Percentiles rank a stretch among this genome's conserved stretches.
Conservation (phyloP, 768 basidiomycete genomes). For the Epithele typhae region DNA sequence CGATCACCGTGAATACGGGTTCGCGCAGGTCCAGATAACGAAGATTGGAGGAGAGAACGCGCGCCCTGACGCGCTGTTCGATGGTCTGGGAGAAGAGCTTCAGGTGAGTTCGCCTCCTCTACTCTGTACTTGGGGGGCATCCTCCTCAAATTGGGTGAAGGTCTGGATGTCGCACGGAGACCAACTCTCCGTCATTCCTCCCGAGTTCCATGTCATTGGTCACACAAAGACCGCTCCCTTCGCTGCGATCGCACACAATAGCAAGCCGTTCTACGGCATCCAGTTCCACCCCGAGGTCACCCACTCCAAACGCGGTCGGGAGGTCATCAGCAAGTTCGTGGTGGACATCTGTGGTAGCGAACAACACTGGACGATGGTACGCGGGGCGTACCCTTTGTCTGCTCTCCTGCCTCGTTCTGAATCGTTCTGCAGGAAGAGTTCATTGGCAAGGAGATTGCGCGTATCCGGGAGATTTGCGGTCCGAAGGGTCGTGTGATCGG, state of each 20-base stretch:
- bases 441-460: slow-evolving; percentile 91
- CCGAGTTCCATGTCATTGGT: slow-evolving; percentile 85
- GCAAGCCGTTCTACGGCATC: slow-evolving; percentile 89
- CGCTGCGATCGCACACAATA: slow-evolving; percentile 89
- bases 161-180: slow-evolving; percentile 99
- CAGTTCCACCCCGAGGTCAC: slow-evolving; percentile 99
- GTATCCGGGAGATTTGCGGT: slow-evolving; percentile 94
- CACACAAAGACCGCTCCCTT: slow-evolving; percentile 83
- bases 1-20: slow-evolving; percentile 93
- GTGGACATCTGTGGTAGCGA: slow-evolving; percentile 78
- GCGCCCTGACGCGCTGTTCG: slow-evolving; percentile 73
- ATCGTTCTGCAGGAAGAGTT: slow-evolving; percentile 76
- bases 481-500: slow-evolving; percentile 94
- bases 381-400: neutral
- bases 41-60: slow-evolving; percentile 48
- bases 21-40: slow-evolving; percentile 73
- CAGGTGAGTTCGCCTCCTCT: slow-evolving; percentile 47
- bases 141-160: slow-evolving; percentile 35
- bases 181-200: slow-evolving; percentile 77
- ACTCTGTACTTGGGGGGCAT: neutral
- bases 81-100: slow-evolving; percentile 83
- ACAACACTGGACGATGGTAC: slow-evolving; percentile 91
- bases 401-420: neutral
- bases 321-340: slow-evolving; percentile 84
- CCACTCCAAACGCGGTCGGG: slow-evolving; percentile 85